Conservation (phyloP, 495 filamentous ascomycete species). For the Hypoxylon fragiforme region DNA sequence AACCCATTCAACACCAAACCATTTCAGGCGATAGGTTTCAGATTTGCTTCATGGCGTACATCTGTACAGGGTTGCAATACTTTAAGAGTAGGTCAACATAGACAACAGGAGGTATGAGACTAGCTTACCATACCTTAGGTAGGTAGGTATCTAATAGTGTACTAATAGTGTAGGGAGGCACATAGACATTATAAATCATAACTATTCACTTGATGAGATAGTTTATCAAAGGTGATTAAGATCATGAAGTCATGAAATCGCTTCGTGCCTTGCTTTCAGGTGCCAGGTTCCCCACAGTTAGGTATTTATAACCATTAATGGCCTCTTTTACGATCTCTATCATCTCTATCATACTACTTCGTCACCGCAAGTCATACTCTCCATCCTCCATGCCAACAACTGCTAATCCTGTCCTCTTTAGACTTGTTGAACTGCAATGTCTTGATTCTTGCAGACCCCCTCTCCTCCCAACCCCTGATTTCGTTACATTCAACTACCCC, state of each 20-base stretch:
- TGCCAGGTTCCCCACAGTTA: no score
- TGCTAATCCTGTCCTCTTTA: constrained; percentile 6
- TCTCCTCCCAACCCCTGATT: constrained; percentile 6
- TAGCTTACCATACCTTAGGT: not conserved
- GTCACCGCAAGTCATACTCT: not conserved
- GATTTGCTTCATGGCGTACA: constrained; percentile 24
- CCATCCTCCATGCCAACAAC: no score
- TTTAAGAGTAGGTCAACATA: not conserved
- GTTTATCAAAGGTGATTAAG: no score
- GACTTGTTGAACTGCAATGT: not conserved
- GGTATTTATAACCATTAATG: no score
- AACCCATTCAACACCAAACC: no score
- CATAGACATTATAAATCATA: no score
- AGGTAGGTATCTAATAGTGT: not conserved
- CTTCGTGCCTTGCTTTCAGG: no score
- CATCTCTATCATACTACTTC: not conserved
- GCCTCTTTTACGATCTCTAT: not conserved
- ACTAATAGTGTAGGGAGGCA: no score
- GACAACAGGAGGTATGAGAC: no score
- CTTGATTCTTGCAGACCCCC: constrained; percentile 3
- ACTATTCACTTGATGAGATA: no score
- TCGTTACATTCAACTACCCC: not conserved
- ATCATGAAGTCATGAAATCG: no score
- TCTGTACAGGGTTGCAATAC: not conserved
- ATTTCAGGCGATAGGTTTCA: no score